Evolutionary conservation across 2,329 filamentous ascomycete species (phyloP).

Genomic region (Aspergillus sp.): DNA sequence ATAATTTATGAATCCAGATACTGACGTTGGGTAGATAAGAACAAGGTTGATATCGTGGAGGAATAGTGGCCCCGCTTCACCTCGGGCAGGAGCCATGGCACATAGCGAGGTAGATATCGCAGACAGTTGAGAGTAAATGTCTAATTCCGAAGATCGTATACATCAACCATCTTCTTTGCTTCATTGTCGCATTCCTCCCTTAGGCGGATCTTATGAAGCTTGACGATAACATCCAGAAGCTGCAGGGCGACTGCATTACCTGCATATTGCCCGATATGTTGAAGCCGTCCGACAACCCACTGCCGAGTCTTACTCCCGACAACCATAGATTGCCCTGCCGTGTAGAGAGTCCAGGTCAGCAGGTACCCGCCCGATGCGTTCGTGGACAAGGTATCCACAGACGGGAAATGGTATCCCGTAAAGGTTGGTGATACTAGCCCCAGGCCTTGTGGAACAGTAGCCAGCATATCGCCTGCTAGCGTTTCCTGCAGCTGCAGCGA

Average conservation of each 20-base stretch:
- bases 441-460: constrained; percentile 28
- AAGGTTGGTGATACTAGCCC: constrained; percentile 18
- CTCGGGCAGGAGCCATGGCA: neutral
- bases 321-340: constrained; percentile 18
- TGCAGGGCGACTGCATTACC: constrained; percentile 22
- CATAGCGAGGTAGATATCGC: no score
- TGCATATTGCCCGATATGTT: constrained; percentile 13
- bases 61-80: neutral
- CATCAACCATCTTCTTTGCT: neutral
- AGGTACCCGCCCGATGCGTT: constrained; percentile 25
- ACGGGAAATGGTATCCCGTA: neutral
- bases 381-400: neutral
- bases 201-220: constrained; percentile 11
- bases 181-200: neutral
- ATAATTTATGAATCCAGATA: neutral
- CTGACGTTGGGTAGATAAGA: constrained; percentile 1
- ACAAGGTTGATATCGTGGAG: constrained; percentile 11
- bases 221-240: constrained; percentile 19
- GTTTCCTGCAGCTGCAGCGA: constrained; percentile 17
- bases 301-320: constrained; percentile 11
- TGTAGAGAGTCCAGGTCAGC: constrained; percentile 25
- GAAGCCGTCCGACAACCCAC: constrained; percentile 23
- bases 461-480: constrained; percentile 25
- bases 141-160: neutral
- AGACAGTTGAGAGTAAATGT: no score